Percentiles rank a stretch among this genome's conserved stretches.
phyloP scores from a whole-genome alignment of 139 green algal genomes.

The Astrephomene gubernaculifera region DNA sequence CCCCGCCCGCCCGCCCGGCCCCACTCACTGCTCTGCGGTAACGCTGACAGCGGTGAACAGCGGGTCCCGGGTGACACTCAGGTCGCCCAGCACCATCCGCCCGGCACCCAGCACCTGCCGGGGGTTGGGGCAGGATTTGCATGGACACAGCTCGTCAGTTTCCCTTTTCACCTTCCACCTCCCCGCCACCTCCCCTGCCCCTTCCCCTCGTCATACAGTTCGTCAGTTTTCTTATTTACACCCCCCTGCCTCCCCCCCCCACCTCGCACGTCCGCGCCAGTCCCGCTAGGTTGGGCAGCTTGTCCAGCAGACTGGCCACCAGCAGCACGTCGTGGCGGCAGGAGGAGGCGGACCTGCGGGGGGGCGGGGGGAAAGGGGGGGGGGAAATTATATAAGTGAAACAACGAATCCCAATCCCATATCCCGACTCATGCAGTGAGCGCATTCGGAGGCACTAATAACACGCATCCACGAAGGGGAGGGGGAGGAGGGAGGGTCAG shows the following conservation, averaged over 20 bases:
- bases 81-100: slow-evolving; percentile 84
- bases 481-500: not conserved
- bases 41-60: slow-evolving; percentile 84
- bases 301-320: slow-evolving; percentile 90
- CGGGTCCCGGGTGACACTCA: slow-evolving; percentile 61
- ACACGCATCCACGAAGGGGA: no score
- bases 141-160: no score
- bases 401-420: no score
- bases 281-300: slow-evolving; percentile 92
- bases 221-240: no score
- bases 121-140: no score
- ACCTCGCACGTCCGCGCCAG: slow-evolving; percentile 92
- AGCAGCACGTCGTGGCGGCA: slow-evolving; percentile 83
- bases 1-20: not conserved
- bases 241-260: no score
- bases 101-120: slow-evolving; percentile 77
- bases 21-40: slow-evolving; percentile 79
- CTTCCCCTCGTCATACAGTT: no score
- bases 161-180: no score
- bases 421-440: no score
- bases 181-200: no score
- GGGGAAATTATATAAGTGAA: not conserved
- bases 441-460: no score
- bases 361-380: not conserved
- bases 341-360: slow-evolving; percentile 4